Evolutionary conservation across 2,329 filamentous ascomycete genomes (phyloP), one percentile per base, ranked within the genome.

Genomic region (Trichoderma sp.): DNA sequence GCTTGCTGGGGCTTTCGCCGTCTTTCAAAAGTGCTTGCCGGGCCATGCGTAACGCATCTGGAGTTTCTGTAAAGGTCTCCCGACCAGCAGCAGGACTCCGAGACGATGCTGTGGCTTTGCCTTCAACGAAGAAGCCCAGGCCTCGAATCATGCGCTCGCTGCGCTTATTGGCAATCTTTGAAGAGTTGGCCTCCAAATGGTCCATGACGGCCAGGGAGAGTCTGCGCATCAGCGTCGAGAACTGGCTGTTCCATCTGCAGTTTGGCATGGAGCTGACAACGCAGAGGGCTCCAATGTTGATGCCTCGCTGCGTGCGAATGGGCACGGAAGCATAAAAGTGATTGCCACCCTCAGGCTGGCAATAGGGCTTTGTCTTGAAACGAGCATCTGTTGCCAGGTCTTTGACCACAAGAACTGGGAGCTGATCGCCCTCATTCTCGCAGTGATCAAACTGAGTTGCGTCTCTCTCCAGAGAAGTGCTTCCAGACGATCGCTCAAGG

Each of bases 271-370:
- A 55, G 32, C 56, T 70, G 26, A 71, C 63, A 4, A 79, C 71
- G 34, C 73, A 77, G 11, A 76, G 76, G 0, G 79, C 78, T 11
- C 79, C 79, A 24, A 81, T 80, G 66, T 78, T 78, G 70, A 79
- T 74, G 18, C 77, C 78, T 5, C 72, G 69, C 4, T 71, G 74
- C 0, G 75, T 76, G 0, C 76, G 75, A n/a, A 80, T 79, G 5
- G 79, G 79, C 0, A 79, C 77, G 5, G 74, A 78, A 0, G 77
- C 76, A 54, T 79, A 80, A 68, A 80, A 80, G 0, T 74, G 73
- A 14, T 71, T 70, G 1, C 71, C 65, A 0, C 74, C 71, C 21
- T 71, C 68, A 2, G 59, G 60, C 5, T 67, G 63, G 11, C 75
- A 70, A 16, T 72, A 74, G 1, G 71, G 63, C 18, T 72, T 70